Conservation (phyloP, 495 filamentous ascomycete species). For the Pyronema omphalodes region DNA sequence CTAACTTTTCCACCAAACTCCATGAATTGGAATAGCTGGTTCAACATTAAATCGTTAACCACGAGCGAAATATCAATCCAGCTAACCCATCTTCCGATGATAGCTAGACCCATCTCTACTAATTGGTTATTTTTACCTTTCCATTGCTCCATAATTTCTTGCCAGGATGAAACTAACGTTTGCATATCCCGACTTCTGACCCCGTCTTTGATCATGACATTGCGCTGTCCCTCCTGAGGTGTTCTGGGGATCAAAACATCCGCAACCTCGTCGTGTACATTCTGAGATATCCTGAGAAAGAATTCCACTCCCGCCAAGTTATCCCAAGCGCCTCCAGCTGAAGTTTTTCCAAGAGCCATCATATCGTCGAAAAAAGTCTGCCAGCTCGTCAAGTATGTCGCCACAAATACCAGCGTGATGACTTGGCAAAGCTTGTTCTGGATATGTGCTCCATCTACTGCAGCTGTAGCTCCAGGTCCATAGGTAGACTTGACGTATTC, state of each 20-base stretch:
- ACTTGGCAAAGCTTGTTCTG: conserved; percentile 98
- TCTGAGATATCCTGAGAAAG: conserved; percentile 70
- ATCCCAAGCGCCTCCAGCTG: conserved; percentile 32
- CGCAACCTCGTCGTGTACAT: conserved; percentile 92
- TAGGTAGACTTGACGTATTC: conserved; percentile 60
- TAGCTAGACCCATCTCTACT: conserved; percentile 70
- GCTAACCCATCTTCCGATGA: conserved; percentile 85
- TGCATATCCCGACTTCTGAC: conserved; percentile 65
- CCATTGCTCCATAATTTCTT: conserved; percentile 72
- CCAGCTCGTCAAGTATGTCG: conserved; percentile 71
- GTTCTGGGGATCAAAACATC: conserved; percentile 69
- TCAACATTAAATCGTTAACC: conserved; percentile 71
- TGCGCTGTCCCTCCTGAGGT: conserved; percentile 53
- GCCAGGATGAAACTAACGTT: conserved; percentile 76
- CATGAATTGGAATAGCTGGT: conserved; percentile 61
- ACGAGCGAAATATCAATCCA: conserved; percentile 94
- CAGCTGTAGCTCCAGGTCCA: conserved; percentile 32
- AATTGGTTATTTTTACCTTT: conserved; percentile 51
- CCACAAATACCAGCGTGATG: conserved; percentile 74
- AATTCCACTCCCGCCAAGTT: conserved; percentile 62
- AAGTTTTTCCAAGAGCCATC: conserved; percentile 43
- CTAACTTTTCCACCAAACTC: conserved; percentile 55
- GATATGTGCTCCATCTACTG: conserved; percentile 48
- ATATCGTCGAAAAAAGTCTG: conserved; percentile 77
- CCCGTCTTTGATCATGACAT: conserved; percentile 74